A percentile compares a stretch with the other conserved stretches of the same genome.
Evolutionary conservation across 2,329 filamentous ascomycete genomes (phyloP).

Genomic region (Akanthomyces muscarius): DNA sequence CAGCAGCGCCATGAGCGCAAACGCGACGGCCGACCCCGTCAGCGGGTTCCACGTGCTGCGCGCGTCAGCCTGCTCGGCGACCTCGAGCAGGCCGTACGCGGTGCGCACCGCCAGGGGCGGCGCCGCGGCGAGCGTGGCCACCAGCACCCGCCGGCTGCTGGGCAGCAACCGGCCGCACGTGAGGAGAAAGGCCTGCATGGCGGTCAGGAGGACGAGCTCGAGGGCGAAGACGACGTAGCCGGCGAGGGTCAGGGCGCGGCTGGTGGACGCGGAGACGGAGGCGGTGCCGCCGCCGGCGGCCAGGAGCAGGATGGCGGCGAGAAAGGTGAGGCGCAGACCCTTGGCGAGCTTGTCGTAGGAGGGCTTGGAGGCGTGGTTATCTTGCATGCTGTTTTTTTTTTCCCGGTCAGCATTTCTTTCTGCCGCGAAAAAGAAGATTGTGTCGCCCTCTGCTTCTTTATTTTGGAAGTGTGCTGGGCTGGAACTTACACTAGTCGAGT

Average conservation of each 20-base stretch:
- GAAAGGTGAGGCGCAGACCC: constrained; percentile 20
- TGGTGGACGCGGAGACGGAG: constrained; percentile 12
- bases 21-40: constrained; percentile 19
- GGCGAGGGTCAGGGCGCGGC: constrained; percentile 22
- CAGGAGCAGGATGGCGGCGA: constrained; percentile 21
- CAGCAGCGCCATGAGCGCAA: constrained; percentile 21
- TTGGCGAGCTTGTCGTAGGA: constrained; percentile 20
- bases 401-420: background rate
- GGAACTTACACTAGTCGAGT: constrained; percentile 25
- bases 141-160: constrained; percentile 22
- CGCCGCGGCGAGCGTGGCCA: constrained; percentile 21
- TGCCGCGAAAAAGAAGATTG: no score
- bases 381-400: constrained; percentile 19
- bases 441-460: no score
- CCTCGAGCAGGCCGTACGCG: constrained; percentile 23
- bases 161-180: constrained; percentile 9
- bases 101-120: constrained; percentile 24
- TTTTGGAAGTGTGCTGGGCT: no score
- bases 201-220: constrained; percentile 20
- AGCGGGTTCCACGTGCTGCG: constrained; percentile 22
- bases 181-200: constrained; percentile 20
- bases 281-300: constrained; percentile 22
- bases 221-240: constrained; percentile 25
- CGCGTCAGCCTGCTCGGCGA: constrained; percentile 8
- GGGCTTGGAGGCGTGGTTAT: constrained; percentile 24